phyloP scores from a whole-genome alignment of 176 grass and related monocot genomes.

The Avena eriantha region DNA sequence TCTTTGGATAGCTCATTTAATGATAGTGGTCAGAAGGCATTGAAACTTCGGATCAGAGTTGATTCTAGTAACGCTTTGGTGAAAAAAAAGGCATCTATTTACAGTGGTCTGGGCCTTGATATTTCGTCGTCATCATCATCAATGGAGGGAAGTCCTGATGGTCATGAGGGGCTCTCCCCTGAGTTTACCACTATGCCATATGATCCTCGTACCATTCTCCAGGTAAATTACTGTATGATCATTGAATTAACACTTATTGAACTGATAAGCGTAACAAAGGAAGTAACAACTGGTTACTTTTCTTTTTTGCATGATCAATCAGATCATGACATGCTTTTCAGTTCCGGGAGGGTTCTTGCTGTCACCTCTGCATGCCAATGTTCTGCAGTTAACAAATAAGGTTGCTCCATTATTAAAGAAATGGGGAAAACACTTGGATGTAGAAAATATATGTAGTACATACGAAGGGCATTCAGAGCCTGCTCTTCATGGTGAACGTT shows the following conservation, averaged over 20 bases:
- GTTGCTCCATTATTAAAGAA: slow-evolving; percentile 46
- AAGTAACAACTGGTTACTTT: slow-evolving; percentile 22
- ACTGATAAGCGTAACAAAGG: neutral
- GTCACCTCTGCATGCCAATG: slow-evolving; percentile 63
- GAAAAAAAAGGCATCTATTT: slow-evolving; percentile 72
- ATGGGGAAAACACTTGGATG: slow-evolving; percentile 33
- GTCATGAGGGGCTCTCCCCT: slow-evolving; percentile 49
- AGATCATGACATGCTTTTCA: slow-evolving; percentile 72
- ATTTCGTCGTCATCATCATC: slow-evolving; percentile 79
- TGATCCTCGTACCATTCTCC: slow-evolving; percentile 75
- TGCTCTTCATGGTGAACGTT: slow-evolving; percentile 23
- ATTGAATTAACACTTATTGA: slow-evolving; percentile 27
- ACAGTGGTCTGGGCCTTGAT: slow-evolving; percentile 68
- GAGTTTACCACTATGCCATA: slow-evolving; percentile 49
- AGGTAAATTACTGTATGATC: slow-evolving; percentile 54
- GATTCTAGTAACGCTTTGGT: slow-evolving; percentile 49
- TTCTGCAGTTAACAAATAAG: slow-evolving; percentile 58
- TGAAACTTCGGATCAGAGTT: slow-evolving; percentile 81
- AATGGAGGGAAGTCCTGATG: slow-evolving; percentile 63
- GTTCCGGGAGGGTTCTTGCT: slow-evolving; percentile 66
- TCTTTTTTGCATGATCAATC: slow-evolving; percentile 48
- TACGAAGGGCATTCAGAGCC: slow-evolving; percentile 30
- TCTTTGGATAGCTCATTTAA: slow-evolving; percentile 50
- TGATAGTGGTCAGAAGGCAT: slow-evolving; percentile 57
- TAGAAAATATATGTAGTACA: slow-evolving; percentile 38